Conservation (phyloP, 768 basidiomycete genomes). For the Mycena amicta region DNA sequence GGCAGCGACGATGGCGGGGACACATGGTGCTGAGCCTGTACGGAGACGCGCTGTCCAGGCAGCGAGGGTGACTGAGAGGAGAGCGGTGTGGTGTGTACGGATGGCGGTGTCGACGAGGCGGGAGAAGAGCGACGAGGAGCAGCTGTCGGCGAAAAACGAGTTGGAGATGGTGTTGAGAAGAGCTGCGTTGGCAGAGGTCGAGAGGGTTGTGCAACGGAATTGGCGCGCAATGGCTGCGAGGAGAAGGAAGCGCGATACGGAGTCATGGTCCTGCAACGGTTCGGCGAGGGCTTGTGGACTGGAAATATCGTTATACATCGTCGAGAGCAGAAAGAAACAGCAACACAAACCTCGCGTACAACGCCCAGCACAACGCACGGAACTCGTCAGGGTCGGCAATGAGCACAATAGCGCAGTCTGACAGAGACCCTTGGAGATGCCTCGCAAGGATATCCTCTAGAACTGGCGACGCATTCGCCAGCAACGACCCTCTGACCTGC, state of each 20-base stretch:
- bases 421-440: neutral
- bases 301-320: no score
- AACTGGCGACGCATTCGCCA: conserved; percentile 11
- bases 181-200: conserved; percentile 47
- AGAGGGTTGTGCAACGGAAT: conserved; percentile 47
- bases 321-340: no score
- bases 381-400: neutral
- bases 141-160: conserved; percentile 33
- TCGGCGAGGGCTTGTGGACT: conserved; percentile 50
- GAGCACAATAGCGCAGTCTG: neutral
- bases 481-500: conserved; percentile 15
- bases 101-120: conserved; percentile 32
- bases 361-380: conserved; percentile 53
- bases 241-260: conserved; percentile 42
- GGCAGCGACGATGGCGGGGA: conserved; percentile 41
- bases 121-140: conserved; percentile 37
- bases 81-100: conserved; percentile 23
- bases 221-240: conserved; percentile 53
- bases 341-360: conserved; percentile 58
- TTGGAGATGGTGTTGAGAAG: conserved; percentile 24
- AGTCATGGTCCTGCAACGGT: conserved; percentile 41
- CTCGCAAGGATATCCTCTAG: conserved; percentile 6
- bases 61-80: conserved; percentile 27
- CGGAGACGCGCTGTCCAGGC: conserved; percentile 36
- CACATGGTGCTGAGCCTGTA: conserved; percentile 33